These are phyloP conservation scores for Penicillium arizonense DNA, from an alignment of 495 filamentous ascomycete genomes.

Conservation along the genomic window DNA sequence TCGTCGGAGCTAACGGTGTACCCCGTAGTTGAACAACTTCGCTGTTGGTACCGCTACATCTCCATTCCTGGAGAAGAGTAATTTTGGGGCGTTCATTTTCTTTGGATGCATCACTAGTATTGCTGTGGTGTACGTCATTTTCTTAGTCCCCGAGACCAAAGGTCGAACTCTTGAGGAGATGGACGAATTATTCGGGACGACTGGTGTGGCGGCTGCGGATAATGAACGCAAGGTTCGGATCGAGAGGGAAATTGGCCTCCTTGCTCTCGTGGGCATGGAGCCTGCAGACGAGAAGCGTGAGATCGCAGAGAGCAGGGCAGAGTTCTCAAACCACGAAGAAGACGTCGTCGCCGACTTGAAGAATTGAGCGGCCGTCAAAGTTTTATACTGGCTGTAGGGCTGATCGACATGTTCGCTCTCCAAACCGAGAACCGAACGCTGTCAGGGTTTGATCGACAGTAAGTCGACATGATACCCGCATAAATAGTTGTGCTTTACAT, in stretches of 20 bases:
- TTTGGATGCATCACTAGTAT: conserved; percentile 47
- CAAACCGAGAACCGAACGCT: background rate
- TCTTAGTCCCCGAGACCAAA: conserved; percentile 56
- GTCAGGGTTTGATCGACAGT: background rate
- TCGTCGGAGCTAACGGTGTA: conserved; percentile 1
- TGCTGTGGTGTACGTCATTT: conserved; percentile 47
- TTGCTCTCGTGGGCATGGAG: conserved; percentile 29
- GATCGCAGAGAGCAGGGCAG: background rate
- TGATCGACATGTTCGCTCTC: background rate
- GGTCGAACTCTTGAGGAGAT: conserved; percentile 58
- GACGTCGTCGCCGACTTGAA: conserved; percentile 3
- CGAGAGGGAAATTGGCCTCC: conserved; percentile 33
- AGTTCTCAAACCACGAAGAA: conserved; percentile 5
- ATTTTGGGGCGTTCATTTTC: conserved; percentile 46
- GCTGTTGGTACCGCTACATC: conserved; percentile 40
- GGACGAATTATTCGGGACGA: conserved; percentile 49
- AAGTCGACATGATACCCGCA: background rate
- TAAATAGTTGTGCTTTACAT: too few species aligned
- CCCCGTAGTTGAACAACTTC: conserved; percentile 51
- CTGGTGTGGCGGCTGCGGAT: conserved; percentile 34
- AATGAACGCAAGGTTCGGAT: conserved; percentile 30
- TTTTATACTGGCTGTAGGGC: too few species aligned
- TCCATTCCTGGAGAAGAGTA: conserved; percentile 32
- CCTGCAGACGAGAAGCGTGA: conserved; percentile 10
- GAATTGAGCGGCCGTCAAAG: background rate